Evolutionary conservation across 2,329 filamentous ascomycete species (phyloP).

Genomic region (Sporothrix variecibatus): DNA sequence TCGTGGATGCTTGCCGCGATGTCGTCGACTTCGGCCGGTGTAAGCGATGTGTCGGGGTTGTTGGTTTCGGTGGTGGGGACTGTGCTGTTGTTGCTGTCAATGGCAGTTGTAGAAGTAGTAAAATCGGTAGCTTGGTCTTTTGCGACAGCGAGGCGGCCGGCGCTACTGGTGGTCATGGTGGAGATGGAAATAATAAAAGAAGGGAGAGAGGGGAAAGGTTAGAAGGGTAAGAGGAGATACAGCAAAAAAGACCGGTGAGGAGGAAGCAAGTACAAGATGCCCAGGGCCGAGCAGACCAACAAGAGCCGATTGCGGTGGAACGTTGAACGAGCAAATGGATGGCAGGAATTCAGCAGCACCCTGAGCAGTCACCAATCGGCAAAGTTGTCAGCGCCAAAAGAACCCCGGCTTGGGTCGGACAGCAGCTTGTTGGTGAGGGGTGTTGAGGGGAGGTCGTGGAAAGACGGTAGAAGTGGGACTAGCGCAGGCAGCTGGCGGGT

Average conservation of each 20-base stretch:
- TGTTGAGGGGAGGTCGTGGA: background rate
- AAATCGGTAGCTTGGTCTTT: constrained; percentile 6
- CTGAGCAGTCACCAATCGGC: constrained; percentile 12
- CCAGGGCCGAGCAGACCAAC: background rate
- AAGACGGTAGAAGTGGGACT: background rate
- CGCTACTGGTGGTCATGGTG: constrained; percentile 20
- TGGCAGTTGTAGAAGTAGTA: background rate
- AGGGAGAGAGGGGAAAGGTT: background rate
- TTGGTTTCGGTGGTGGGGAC: background rate
- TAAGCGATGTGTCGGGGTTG: background rate
- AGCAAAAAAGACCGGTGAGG: background rate
- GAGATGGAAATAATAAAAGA: background rate
- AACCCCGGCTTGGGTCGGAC: constrained; percentile 15
- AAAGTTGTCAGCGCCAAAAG: background rate
- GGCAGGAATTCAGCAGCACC: background rate
- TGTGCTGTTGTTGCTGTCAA: background rate
- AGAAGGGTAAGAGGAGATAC: background rate
- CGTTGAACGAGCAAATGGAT: background rate
- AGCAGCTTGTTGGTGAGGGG: background rate
- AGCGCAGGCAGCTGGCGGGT: background rate
- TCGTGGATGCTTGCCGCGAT: constrained; percentile 24
- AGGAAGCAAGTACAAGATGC: background rate
- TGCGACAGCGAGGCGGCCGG: constrained; percentile 12
- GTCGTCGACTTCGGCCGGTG: constrained; percentile 15
- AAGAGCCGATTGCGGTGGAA: constrained; percentile 4